Percentiles rank a stretch among this genome's conserved stretches.
phyloP scores from a whole-genome alignment of 768 basidiomycete genomes.

The Russula griseocarnosa region DNA sequence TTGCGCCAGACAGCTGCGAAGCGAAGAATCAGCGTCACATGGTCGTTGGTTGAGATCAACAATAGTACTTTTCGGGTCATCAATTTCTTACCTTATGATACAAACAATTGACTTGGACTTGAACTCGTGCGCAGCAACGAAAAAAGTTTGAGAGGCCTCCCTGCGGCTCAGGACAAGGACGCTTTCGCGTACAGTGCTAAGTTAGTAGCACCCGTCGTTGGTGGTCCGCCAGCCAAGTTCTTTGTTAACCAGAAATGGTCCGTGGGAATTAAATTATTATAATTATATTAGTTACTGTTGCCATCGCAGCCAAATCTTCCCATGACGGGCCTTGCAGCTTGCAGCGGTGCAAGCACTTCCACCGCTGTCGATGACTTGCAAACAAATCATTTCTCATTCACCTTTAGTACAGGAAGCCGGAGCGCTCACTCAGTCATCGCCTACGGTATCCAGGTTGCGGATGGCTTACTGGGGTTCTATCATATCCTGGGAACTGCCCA shows the following conservation, averaged over 20 bases:
- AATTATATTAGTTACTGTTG: background rate
- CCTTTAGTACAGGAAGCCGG: background rate
- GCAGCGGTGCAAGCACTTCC: no score
- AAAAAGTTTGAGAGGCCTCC: background rate
- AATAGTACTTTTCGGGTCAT: background rate
- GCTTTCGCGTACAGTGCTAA: no score
- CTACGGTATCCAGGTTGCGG: background rate
- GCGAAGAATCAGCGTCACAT: background rate
- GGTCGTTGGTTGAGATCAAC: background rate
- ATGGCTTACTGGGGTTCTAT: background rate
- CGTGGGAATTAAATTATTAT: background rate
- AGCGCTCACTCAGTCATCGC: background rate
- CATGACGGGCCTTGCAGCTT: no score
- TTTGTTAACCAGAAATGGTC: background rate
- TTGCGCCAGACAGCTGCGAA: background rate
- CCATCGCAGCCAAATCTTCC: background rate
- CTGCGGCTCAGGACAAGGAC: conserved; percentile 2
- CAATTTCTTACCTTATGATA: background rate
- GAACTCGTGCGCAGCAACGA: background rate
- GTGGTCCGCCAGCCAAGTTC: background rate
- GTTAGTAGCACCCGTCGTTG: no score
- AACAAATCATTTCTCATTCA: background rate
- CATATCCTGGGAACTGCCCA: background rate
- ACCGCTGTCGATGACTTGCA: background rate
- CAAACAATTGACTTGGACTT: background rate